phyloP scores from a whole-genome alignment of 495 filamentous ascomycete genomes.

The Xylona heveae region DNA sequence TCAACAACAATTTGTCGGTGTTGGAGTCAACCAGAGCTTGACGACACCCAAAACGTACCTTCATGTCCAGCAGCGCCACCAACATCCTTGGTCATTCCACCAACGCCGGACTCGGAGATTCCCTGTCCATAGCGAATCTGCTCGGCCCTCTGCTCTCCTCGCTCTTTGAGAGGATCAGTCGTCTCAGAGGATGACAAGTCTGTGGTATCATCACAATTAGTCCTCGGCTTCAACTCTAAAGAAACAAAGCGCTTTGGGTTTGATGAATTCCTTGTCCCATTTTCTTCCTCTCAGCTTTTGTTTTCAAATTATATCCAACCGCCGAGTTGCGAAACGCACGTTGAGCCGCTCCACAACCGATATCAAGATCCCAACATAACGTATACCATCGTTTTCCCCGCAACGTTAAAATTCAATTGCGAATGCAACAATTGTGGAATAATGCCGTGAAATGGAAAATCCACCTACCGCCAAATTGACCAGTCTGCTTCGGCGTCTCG shows the following conservation, averaged over 20 bases:
- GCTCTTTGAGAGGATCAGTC: too few species aligned
- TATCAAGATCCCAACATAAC: too few species aligned
- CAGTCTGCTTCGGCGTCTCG: constrained; percentile 29
- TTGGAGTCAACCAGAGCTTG: neutral
- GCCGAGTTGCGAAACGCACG: too few species aligned
- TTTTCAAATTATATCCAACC: too few species aligned
- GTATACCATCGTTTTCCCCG: neutral
- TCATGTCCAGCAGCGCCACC: constrained; percentile 10
- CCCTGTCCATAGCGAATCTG: constrained; percentile 28
- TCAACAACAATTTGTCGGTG: constrained; percentile 14
- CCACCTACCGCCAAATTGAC: constrained; percentile 33
- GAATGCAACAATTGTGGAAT: neutral
- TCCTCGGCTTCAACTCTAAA: too few species aligned
- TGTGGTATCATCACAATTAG: too few species aligned
- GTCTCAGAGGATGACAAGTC: too few species aligned
- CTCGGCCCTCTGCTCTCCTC: constrained; percentile 22
- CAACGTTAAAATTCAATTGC: neutral
- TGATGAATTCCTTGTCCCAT: too few species aligned
- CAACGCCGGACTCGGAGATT: constrained; percentile 20
- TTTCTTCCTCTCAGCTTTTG: constrained; percentile 7
- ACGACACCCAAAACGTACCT: constrained; percentile 5
- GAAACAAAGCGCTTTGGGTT: too few species aligned
- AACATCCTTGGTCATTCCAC: constrained; percentile 16
- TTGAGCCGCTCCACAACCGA: too few species aligned
- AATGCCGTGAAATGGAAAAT: constrained; percentile 1